These are phyloP conservation scores for Phyllosticta ampelicida DNA, from an alignment of 2,329 filamentous ascomycete species.

Conservation along the genomic window DNA sequence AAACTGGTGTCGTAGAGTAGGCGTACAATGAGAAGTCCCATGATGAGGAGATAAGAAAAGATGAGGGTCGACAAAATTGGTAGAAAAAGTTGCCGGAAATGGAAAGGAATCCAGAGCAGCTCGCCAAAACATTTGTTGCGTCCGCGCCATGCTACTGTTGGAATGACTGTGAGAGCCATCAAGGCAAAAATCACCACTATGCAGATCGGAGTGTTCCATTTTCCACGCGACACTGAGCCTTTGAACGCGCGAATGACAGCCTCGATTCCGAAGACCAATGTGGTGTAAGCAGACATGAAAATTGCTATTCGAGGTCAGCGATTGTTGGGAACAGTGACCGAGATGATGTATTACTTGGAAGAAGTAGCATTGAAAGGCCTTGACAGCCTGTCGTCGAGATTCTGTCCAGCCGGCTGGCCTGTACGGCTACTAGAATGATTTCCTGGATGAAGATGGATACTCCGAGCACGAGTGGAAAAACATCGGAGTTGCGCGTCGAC, in stretches of 20 bases:
- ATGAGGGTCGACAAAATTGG: constrained; percentile 42
- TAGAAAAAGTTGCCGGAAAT: constrained; percentile 47
- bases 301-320: constrained; percentile 37
- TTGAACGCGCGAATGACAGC: constrained; percentile 46
- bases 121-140: constrained; percentile 55
- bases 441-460: constrained; percentile 27
- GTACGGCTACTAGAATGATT: constrained; percentile 28
- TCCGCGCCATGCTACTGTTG: constrained; percentile 46
- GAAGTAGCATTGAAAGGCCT: constrained; percentile 26
- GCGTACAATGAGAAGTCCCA: constrained; percentile 46
- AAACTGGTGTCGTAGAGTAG: constrained; percentile 46
- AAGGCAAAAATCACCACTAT: constrained; percentile 41
- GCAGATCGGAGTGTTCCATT: constrained; percentile 51
- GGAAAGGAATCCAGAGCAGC: constrained; percentile 55
- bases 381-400: constrained; percentile 27
- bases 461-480: constrained; percentile 30
- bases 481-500: constrained; percentile 30
- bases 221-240: constrained; percentile 42
- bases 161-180: constrained; percentile 46
- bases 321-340: not conserved
- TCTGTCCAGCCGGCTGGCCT: constrained; percentile 27
- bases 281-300: constrained; percentile 56
- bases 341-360: constrained; percentile 25
- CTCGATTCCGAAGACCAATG: constrained; percentile 56
- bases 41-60: constrained; percentile 40